Percentiles rank a stretch among this genome's conserved stretches.
phyloP scores from a whole-genome alignment of 2,329 filamentous ascomycete genomes.

The Cladosporium austrohemisphaericum region DNA sequence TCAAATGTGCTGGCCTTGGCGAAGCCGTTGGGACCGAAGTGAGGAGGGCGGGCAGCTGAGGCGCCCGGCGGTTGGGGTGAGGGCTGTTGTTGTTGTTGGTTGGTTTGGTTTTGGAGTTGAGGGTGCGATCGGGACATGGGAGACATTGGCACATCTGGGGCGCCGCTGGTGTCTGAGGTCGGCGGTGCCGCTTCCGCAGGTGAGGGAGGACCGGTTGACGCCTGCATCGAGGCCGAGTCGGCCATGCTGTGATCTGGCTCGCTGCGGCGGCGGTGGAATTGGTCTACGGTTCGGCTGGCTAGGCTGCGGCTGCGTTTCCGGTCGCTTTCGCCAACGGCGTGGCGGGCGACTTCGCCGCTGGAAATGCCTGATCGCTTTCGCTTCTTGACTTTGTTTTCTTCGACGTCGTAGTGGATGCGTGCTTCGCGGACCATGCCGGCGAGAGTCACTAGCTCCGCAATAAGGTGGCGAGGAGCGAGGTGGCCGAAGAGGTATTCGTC shows the following conservation, averaged over 20 bases:
- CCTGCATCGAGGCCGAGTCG: constrained; percentile 6
- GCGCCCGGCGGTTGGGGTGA: too few relatives aligned
- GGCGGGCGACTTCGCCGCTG: constrained; percentile 27
- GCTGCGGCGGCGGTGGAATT: constrained; percentile 23
- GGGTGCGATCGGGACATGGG: constrained; percentile 16
- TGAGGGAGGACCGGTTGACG: background rate
- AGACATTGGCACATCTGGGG: constrained; percentile 22
- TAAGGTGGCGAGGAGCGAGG: constrained; percentile 75
- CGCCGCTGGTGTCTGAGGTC: constrained; percentile 18
- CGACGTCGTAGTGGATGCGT: constrained; percentile 28
- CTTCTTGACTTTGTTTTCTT: constrained; percentile 51
- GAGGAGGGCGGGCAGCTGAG: too few relatives aligned
- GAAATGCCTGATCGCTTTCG: constrained; percentile 58
- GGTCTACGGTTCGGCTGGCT: constrained; percentile 20
- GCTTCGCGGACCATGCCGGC: constrained; percentile 65
- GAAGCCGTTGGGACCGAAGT: constrained; percentile 10
- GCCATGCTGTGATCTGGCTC: constrained; percentile 21
- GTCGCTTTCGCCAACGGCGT: constrained; percentile 24
- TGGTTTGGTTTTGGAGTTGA: constrained; percentile 6
- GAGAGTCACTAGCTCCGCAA: constrained; percentile 70
- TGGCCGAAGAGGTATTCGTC: constrained; percentile 84
- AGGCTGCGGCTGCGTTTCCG: constrained; percentile 35
- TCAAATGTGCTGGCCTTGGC: constrained; percentile 6
- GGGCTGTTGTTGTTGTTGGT: constrained; percentile 4
- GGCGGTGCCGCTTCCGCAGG: background rate